phyloP scores from a whole-genome alignment of 1,139 yeast genomes.

The Debaryomycetaceae sp. region DNA sequence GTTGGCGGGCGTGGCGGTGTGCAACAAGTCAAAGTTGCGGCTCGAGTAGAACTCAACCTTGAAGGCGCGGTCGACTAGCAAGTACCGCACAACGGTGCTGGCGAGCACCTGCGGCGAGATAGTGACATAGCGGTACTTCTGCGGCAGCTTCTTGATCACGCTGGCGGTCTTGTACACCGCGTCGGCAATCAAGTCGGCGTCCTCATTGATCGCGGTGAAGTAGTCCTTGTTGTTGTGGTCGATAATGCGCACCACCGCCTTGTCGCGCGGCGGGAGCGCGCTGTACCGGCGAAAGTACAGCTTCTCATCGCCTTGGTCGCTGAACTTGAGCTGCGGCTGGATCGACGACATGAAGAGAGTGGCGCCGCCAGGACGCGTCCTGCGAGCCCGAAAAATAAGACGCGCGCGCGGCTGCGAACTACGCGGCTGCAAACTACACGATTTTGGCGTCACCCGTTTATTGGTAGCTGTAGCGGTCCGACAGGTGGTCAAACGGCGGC shows the following conservation, averaged over 20 bases:
- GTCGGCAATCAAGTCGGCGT: slow-evolving; percentile 81
- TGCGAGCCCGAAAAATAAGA: no score
- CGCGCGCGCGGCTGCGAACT: no score
- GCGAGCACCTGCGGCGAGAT: slow-evolving; percentile 71
- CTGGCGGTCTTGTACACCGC: slow-evolving; percentile 76
- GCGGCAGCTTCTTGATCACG: slow-evolving; percentile 57
- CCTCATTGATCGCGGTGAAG: slow-evolving; percentile 70
- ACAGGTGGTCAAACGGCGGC: slow-evolving; percentile 26
- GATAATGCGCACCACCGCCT: slow-evolving; percentile 55
- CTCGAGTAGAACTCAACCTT: slow-evolving; percentile 73
- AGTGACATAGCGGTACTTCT: slow-evolving; percentile 63
- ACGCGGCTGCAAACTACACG: no score
- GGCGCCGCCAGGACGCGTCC: no score
- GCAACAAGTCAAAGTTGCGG: slow-evolving; percentile 53
- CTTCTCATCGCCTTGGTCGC: slow-evolving; percentile 59
- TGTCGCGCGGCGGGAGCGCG: slow-evolving; percentile 46
- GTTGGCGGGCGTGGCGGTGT: slow-evolving; percentile 87
- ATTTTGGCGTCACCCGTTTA: no score
- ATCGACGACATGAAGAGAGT: slow-evolving; percentile 45
- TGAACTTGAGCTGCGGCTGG: slow-evolving; percentile 70
- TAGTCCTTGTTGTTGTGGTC: slow-evolving; percentile 70
- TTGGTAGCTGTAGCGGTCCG: slow-evolving; percentile 14
- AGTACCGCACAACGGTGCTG: slow-evolving; percentile 55
- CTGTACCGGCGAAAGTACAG: slow-evolving; percentile 59
- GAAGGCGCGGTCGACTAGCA: slow-evolving; percentile 63